Evolutionary conservation across 345 rosid species (phyloP).

Genomic region (Eucalyptus sp.): DNA sequence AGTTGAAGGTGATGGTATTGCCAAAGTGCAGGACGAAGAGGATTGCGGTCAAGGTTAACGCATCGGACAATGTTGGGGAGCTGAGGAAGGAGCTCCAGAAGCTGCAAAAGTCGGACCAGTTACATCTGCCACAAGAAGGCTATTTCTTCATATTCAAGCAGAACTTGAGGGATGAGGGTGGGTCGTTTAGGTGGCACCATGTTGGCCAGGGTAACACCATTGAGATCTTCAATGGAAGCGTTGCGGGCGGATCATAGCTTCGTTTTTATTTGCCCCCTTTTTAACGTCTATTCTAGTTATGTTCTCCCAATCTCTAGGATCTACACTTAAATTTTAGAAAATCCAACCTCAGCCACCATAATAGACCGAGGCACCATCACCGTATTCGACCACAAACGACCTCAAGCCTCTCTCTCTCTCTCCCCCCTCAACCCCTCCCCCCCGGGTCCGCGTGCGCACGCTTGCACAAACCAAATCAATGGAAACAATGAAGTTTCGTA

Average conservation of each 20-base stretch:
- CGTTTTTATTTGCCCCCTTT: not conserved
- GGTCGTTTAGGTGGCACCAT: constrained; percentile 61
- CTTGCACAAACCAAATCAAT: too few species aligned
- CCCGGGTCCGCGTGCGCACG: too few species aligned
- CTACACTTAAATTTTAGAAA: too few species aligned
- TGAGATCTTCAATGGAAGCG: constrained; percentile 50
- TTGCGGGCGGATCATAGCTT: constrained; percentile 8
- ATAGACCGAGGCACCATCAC: too few species aligned
- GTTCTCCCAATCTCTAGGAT: not conserved
- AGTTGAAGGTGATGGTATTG: constrained; percentile 40
- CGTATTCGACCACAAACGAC: not conserved
- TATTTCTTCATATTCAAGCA: constrained; percentile 59
- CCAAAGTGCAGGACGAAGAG: constrained; percentile 38
- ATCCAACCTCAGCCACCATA: not conserved
- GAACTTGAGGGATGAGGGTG: constrained; percentile 71
- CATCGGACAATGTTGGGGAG: constrained; percentile 48
- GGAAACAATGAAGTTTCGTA: too few species aligned
- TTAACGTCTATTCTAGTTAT: not conserved
- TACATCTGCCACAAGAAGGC: constrained; percentile 50
- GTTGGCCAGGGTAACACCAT: constrained; percentile 48
- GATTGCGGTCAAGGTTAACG: constrained; percentile 53
- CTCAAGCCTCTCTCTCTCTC: too few species aligned
- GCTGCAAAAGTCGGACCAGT: constrained; percentile 37
- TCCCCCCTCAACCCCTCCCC: too few species aligned
- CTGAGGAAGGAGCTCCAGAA: constrained; percentile 51